Evolutionary conservation across 2,329 filamentous ascomycete species (phyloP).

Genomic region (Trichoderma sp.): DNA sequence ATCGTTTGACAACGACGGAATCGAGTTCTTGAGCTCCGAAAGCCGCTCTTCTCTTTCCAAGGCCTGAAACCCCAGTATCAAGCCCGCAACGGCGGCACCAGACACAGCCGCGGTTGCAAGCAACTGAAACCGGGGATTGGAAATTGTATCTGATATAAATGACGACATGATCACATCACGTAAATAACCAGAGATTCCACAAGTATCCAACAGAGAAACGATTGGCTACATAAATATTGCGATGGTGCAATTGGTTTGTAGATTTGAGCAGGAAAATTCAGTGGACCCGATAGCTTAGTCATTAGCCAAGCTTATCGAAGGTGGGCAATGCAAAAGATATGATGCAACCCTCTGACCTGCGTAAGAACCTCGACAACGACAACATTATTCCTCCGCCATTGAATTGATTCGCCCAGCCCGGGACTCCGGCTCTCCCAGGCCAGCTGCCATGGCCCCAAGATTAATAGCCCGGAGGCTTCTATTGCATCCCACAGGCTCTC

Average conservation of each 20-base stretch:
- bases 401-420: not conserved
- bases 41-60: slow-evolving; percentile 54
- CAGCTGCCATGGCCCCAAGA: slow-evolving; percentile 38
- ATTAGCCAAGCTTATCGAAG: not conserved
- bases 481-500: slow-evolving; percentile 22
- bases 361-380: not conserved
- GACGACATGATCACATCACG: slow-evolving; percentile 39
- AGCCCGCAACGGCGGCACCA: slow-evolving; percentile 56
- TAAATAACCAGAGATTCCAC: not conserved
- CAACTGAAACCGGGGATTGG: slow-evolving; percentile 56
- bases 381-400: not conserved
- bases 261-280: not conserved
- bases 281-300: not conserved
- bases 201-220: not conserved
- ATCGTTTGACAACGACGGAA: slow-evolving; percentile 39
- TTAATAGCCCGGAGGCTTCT: slow-evolving; percentile 35
- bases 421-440: slow-evolving; percentile 19
- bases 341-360: not conserved
- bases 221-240: not conserved
- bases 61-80: slow-evolving; percentile 60
- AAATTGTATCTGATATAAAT: slow-evolving; percentile 42
- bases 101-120: slow-evolving; percentile 67
- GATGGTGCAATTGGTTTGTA: not conserved
- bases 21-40: slow-evolving; percentile 57
- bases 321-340: not conserved